These are phyloP conservation scores for Yamadazyma triangularis DNA, from an alignment of 1,139 yeast species.

Conservation along the genomic window DNA sequence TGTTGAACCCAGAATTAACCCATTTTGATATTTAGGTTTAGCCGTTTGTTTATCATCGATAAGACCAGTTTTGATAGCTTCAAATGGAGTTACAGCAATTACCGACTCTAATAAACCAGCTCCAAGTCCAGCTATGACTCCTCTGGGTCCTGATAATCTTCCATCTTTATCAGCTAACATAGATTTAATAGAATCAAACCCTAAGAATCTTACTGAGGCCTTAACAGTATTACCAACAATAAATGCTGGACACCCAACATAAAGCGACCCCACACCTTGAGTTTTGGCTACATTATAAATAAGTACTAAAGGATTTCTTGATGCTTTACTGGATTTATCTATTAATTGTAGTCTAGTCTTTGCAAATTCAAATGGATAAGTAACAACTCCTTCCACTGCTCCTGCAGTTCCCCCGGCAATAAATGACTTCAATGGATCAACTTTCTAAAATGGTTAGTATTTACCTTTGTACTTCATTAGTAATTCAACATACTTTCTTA, in stretches of 20 bases:
- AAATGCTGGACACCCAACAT: slow-evolving; percentile 97
- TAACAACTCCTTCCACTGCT: slow-evolving; percentile 83
- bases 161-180: slow-evolving; percentile 79
- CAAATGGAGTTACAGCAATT: slow-evolving; percentile 94
- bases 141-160: slow-evolving; percentile 81
- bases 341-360: slow-evolving; percentile 87
- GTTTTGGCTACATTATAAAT: slow-evolving; percentile 68
- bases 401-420: slow-evolving; percentile 96
- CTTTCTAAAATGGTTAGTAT: slow-evolving; percentile 16
- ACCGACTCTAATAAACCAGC: slow-evolving; percentile 93
- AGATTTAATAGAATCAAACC: slow-evolving; percentile 83
- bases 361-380: slow-evolving; percentile 96
- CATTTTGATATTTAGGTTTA: slow-evolving; percentile 72
- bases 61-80: slow-evolving; percentile 91
- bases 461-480: too few species aligned
- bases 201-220: slow-evolving; percentile 90
- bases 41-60: slow-evolving; percentile 85
- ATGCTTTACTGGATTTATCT: slow-evolving; percentile 60
- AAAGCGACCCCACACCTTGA: slow-evolving; percentile 77
- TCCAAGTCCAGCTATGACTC: slow-evolving; percentile 92
- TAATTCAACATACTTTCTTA: slow-evolving; percentile 4
- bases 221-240: slow-evolving; percentile 94
- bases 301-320: slow-evolving; percentile 79
- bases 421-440: slow-evolving; percentile 70
- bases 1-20: slow-evolving; percentile 58